A percentile compares a stretch with the other conserved stretches of the same genome.
These are phyloP conservation scores for Solanum sitiens DNA, from an alignment of 257 asterid species.

Conservation along the genomic window DNA sequence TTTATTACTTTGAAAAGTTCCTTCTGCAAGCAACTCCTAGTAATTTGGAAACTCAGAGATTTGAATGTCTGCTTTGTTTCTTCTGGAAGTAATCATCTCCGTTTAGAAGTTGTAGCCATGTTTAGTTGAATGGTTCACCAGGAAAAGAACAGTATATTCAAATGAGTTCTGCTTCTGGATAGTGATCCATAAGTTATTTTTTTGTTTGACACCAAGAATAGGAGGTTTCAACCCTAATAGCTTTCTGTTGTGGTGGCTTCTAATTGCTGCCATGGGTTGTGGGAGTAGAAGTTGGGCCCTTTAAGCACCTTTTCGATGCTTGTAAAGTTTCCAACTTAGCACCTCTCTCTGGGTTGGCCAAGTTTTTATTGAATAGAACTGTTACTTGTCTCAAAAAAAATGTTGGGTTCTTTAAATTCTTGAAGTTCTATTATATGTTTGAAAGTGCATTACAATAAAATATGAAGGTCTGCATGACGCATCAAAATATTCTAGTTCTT, in stretches of 20 bases:
- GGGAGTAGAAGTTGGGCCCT: background rate
- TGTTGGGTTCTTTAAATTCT: background rate
- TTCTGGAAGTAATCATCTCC: background rate
- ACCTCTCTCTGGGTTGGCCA: background rate
- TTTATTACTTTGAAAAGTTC: background rate
- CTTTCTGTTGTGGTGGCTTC: background rate
- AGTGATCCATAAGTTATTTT: background rate
- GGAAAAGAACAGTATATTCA: background rate
- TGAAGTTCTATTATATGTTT: background rate
- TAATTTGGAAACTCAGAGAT: background rate
- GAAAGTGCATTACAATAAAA: background rate
- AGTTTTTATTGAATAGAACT: background rate
- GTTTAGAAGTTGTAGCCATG: background rate
- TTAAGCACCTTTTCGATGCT: background rate
- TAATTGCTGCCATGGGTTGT: background rate
- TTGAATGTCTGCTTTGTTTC: background rate
- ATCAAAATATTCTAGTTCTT: background rate
- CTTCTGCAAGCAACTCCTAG: background rate
- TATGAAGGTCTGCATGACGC: background rate
- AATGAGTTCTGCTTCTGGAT: background rate
- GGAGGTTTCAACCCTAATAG: background rate
- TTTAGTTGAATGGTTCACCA: background rate
- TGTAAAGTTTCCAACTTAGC: background rate
- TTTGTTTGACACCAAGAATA: background rate
- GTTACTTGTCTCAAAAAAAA: background rate